Percentiles rank a stretch among this genome's conserved stretches.
These are phyloP conservation scores for Plasmodium vivax DNA, from an alignment of 169 alveolate species.

Conservation along the genomic window DNA sequence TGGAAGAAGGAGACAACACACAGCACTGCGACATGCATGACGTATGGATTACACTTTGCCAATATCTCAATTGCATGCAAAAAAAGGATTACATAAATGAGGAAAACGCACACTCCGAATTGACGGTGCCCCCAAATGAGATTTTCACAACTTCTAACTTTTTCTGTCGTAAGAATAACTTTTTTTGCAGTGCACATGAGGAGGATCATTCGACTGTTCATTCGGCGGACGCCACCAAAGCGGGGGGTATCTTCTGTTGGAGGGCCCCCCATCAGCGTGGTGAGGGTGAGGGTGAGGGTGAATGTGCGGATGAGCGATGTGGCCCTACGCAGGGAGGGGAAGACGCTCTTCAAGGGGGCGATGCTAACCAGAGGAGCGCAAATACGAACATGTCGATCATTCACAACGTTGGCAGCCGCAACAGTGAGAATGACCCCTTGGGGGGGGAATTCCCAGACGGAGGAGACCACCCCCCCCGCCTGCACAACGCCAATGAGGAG, in stretches of 20 bases:
- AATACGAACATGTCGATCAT: background rate
- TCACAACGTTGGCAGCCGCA: background rate
- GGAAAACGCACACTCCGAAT: conserved; percentile 7
- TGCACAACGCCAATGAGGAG: background rate
- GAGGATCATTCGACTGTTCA: background rate
- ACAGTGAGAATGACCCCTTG: background rate
- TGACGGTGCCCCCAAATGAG: background rate
- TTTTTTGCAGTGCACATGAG: background rate
- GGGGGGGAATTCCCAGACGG: background rate
- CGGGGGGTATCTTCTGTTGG: background rate
- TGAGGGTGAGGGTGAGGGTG: too few relatives aligned
- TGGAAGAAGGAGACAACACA: conserved; percentile 4
- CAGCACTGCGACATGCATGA: conserved; percentile 35
- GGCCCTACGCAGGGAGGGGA: background rate
- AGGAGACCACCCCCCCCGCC: background rate
- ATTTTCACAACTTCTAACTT: background rate
- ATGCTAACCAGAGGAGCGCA: background rate
- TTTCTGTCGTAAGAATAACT: background rate
- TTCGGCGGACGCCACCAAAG: background rate
- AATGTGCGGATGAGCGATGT: background rate
- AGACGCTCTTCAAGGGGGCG: background rate
- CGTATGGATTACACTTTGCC: background rate
- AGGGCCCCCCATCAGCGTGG: background rate
- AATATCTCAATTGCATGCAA: conserved; percentile 7
- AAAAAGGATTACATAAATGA: background rate